phyloP scores from a whole-genome alignment of 169 alveolate genomes.

The Eimeria necatrix region DNA sequence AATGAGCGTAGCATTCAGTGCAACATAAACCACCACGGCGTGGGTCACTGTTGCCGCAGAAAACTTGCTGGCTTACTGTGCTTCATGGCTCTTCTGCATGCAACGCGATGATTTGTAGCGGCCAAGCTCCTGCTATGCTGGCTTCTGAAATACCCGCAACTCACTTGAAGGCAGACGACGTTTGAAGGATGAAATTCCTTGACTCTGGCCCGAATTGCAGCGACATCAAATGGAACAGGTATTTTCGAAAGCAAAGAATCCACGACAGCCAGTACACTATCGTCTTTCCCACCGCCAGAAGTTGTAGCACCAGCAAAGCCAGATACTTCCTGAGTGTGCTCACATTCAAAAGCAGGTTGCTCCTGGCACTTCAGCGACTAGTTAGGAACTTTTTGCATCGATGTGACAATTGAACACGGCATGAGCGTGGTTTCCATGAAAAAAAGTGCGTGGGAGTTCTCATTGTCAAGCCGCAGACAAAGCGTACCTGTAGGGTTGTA shows the following conservation, averaged over 20 bases:
- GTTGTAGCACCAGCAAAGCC: slow-evolving; percentile 86
- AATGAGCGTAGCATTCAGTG: background rate
- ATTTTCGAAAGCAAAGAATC: slow-evolving; percentile 89
- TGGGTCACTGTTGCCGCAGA: background rate
- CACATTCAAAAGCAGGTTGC: background rate
- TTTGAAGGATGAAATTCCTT: slow-evolving; percentile 90
- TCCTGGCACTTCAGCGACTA: no score
- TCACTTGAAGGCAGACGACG: slow-evolving; percentile 92
- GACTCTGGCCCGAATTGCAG: slow-evolving; percentile 82
- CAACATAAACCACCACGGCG: no score
- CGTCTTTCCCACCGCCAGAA: slow-evolving; percentile 88
- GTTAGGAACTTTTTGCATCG: no score
- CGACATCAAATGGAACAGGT: slow-evolving; percentile 89
- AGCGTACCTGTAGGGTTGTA: slow-evolving; percentile 90
- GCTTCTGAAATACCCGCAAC: background rate
- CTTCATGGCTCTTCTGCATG: background rate
- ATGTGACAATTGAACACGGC: background rate
- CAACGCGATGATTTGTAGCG: background rate
- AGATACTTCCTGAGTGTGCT: slow-evolving; percentile 70
- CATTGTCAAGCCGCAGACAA: slow-evolving; percentile 83
- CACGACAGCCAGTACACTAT: slow-evolving; percentile 90
- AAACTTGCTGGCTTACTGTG: background rate
- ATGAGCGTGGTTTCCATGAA: background rate
- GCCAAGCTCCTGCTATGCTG: background rate
- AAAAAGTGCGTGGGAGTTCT: background rate